phyloP scores from a whole-genome alignment of 345 rosid genomes.

The Eutrema heterophyllum region DNA sequence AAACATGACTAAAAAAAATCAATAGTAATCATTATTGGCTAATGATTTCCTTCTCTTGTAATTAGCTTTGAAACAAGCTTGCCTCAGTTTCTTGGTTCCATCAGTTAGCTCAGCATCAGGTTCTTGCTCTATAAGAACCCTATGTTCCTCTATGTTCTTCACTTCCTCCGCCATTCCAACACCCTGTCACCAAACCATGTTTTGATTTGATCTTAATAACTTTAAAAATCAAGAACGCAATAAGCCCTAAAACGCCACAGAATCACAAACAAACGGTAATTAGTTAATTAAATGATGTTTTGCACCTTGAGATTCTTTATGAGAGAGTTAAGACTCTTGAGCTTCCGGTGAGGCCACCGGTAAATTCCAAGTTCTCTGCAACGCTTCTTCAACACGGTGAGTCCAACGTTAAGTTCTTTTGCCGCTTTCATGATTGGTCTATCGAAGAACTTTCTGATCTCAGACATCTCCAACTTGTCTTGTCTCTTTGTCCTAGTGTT shows the following conservation, averaged over 20 bases:
- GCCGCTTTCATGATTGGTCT: slow-evolving; percentile 66
- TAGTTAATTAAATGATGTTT: background rate
- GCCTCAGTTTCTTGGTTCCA: slow-evolving; percentile 54
- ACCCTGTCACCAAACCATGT: slow-evolving; percentile 28
- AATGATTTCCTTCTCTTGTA: slow-evolving; percentile 45
- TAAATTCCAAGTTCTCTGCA: slow-evolving; percentile 70
- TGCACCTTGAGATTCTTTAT: slow-evolving; percentile 61
- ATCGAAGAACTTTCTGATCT: slow-evolving; percentile 50
- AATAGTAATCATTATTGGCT: slow-evolving; percentile 8
- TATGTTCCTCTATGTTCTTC: slow-evolving; percentile 45
- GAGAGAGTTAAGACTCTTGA: slow-evolving; percentile 65
- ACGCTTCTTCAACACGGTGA: slow-evolving; percentile 66
- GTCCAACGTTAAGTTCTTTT: slow-evolving; percentile 61
- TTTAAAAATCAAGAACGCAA: background rate
- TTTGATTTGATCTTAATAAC: background rate
- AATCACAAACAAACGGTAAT: background rate
- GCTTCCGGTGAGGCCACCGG: slow-evolving; percentile 80
- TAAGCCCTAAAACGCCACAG: background rate
- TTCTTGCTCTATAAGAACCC: slow-evolving; percentile 31
- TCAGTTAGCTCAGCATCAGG: slow-evolving; percentile 47
- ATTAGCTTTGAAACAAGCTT: slow-evolving; percentile 63
- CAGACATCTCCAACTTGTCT: slow-evolving; percentile 36
- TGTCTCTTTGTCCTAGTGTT: slow-evolving; percentile 13
- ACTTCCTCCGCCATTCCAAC: slow-evolving; percentile 43
- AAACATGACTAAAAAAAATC: background rate